A percentile compares a stretch with the other conserved stretches of the same genome.
Conservation (phyloP, 257 asterid genomes). For the Pogostemon cablin region DNA sequence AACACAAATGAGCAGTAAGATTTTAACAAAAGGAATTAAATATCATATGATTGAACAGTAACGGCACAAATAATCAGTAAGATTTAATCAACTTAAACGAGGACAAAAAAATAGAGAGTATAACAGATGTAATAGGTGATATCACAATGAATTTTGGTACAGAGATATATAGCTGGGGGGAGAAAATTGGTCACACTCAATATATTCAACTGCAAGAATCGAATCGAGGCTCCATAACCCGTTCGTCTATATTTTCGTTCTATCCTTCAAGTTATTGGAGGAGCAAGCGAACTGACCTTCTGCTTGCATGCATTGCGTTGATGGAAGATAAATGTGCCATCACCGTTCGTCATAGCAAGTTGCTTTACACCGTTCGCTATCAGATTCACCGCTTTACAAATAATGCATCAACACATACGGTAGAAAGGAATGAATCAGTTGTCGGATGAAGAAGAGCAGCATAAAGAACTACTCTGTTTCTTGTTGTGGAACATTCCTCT, state of each 20-base stretch:
- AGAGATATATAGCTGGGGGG: constrained; percentile 40
- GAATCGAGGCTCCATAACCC: constrained; percentile 31
- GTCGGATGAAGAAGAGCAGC: constrained; percentile 29
- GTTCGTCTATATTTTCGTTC: constrained; percentile 27
- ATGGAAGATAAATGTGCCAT: constrained; percentile 32
- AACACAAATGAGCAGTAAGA: too few relatives aligned
- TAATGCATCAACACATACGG: constrained; percentile 22
- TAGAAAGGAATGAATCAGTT: constrained; percentile 37
- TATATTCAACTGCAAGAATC: constrained; percentile 39
- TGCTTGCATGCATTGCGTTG: constrained; percentile 29
- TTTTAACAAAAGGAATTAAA: too few relatives aligned
- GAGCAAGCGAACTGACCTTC: constrained; percentile 38
- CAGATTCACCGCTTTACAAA: constrained; percentile 21
- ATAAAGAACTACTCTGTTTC: constrained; percentile 49
- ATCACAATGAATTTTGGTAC: constrained; percentile 42
- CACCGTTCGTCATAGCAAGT: constrained; percentile 32
- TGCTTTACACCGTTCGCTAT: constrained; percentile 19
- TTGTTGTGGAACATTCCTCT: constrained; percentile 48
- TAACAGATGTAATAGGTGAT: constrained; percentile 26
- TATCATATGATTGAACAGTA: too few relatives aligned
- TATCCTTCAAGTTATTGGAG: constrained; percentile 42
- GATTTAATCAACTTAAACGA: constrained; percentile 33
- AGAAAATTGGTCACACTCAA: constrained; percentile 32
- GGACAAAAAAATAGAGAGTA: constrained; percentile 37
- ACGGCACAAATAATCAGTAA: constrained; percentile 24